Base-by-base conservation (phyloP, 257 asterid genomes). In the Asclepias syriaca region DNA sequence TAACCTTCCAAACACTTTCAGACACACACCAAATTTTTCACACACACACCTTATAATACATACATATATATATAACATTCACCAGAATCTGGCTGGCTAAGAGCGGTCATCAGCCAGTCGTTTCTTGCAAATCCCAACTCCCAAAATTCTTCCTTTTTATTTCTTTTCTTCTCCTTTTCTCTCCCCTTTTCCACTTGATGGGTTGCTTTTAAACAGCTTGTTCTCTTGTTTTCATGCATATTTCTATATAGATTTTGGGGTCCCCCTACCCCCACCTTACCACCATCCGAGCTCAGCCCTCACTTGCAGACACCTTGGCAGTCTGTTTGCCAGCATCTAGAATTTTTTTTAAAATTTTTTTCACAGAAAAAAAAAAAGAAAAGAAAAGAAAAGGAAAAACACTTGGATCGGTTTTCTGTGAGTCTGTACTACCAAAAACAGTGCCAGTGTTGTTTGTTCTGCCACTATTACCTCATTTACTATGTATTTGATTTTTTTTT, bases 201-300 rank as follows among this genome's bases (percentile, higher is more conserved):
- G 67, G 89, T 87, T 77, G 92, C 89, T 85, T 84, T 82, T 77
- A 79, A 73, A 85, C 93, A 85, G 86, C 92, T 84, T 78, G 75
- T 69, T 71, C 55, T 75, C 60, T 87, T 87, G 90, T 84, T 85
- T 89, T 78, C 84, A 81, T 87, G 81, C 88, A 79, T 79, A 74
- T 75, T 75, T 81, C 83, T 80, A 79, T 84, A 85, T 63, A 37
- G 77, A 78, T 76, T 16, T 71, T 70, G 81, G 89, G 86, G 48
- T 43, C 48, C 48, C 48, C 48, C 8, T 5, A 87, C 90, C 85
- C 78, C 78, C 16, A 18, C 53, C 13, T 5, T 18, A 50, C 55
- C 59, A 19, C 27, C 27, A 54, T 22, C 22, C 27, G 57, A 7
- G 11, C 59, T 24, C 58, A 7, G 11, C 59, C 59, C 54, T 65